These are phyloP conservation scores for Polyplosphaeria fusca DNA, from an alignment of 495 filamentous ascomycete species.

Conservation along the genomic window DNA sequence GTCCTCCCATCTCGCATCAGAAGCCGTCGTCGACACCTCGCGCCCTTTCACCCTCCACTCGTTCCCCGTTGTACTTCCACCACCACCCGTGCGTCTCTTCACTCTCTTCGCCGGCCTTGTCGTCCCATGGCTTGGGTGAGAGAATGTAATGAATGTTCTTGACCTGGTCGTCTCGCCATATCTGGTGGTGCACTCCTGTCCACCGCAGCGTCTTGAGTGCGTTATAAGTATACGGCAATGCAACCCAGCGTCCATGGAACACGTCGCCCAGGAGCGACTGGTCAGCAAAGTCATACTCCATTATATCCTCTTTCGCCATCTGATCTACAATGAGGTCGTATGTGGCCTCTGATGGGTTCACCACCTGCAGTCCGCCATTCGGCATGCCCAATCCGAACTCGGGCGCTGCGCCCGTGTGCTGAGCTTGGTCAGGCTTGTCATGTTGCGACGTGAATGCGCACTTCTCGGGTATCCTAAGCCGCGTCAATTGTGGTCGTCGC, in stretches of 20 bases:
- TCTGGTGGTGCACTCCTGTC: conserved; percentile 62
- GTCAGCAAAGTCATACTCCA: conserved; percentile 69
- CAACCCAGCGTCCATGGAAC: conserved; percentile 66
- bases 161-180: conserved; percentile 73
- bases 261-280: conserved; percentile 67
- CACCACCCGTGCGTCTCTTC: conserved; percentile 66
- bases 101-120: conserved; percentile 47
- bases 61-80: conserved; percentile 55
- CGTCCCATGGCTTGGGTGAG: conserved; percentile 79
- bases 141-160: conserved; percentile 81
- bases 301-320: conserved; percentile 46
- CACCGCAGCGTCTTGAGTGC: conserved; percentile 74
- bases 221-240: conserved; percentile 77
- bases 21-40: conserved; percentile 46
- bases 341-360: conserved; percentile 56
- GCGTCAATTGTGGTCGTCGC: conserved; percentile 17
- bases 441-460: conserved; percentile 77
- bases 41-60: conserved; percentile 50
- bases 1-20: conserved; percentile 7
- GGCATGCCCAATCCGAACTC: conserved; percentile 59
- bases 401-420: conserved; percentile 51
- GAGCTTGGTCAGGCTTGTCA: conserved; percentile 53
- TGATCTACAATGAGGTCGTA: conserved; percentile 56
- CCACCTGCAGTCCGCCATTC: conserved; percentile 73
- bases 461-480: conserved; percentile 59